Conservation (phyloP, 2,329 filamentous ascomycete genomes). For the Epichloe hybrida region DNA sequence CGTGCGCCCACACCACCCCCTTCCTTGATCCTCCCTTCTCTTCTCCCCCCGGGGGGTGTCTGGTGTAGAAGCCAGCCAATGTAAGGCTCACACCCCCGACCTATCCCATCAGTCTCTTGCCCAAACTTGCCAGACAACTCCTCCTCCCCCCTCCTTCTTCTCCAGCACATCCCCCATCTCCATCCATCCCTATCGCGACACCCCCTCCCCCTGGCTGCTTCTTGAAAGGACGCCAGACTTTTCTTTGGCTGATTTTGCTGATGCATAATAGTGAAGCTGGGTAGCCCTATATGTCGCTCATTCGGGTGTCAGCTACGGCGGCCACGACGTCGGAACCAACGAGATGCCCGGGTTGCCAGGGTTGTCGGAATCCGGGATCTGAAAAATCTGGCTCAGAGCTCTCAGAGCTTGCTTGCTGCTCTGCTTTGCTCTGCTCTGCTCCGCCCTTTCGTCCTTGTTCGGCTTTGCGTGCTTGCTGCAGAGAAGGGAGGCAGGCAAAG, state of each 20-base stretch:
- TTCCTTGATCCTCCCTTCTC: background rate
- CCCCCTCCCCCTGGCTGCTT: background rate
- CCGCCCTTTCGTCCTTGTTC: too few relatives aligned
- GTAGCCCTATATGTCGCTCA: conserved; percentile 7
- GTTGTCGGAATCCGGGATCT: background rate
- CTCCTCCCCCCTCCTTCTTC: background rate
- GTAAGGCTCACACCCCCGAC: too few relatives aligned
- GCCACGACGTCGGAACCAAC: conserved; percentile 1
- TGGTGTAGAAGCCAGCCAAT: too few relatives aligned
- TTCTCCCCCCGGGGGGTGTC: background rate
- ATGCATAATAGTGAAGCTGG: conserved; percentile 3
- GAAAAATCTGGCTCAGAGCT: background rate
- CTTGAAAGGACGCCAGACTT: background rate
- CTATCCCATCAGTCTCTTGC: background rate
- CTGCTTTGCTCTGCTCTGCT: too few relatives aligned
- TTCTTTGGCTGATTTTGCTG: conserved; percentile 1
- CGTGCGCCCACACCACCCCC: background rate
- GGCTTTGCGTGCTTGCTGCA: background rate
- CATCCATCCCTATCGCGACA: background rate
- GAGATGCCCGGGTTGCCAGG: background rate
- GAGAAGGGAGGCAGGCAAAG: background rate
- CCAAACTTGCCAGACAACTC: background rate
- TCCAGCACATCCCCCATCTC: background rate
- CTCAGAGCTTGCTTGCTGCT: background rate
- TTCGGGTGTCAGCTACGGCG: background rate